These are phyloP conservation scores for Trichoderma breve DNA, from an alignment of 2,329 filamentous ascomycete genomes.

Conservation along the genomic window DNA sequence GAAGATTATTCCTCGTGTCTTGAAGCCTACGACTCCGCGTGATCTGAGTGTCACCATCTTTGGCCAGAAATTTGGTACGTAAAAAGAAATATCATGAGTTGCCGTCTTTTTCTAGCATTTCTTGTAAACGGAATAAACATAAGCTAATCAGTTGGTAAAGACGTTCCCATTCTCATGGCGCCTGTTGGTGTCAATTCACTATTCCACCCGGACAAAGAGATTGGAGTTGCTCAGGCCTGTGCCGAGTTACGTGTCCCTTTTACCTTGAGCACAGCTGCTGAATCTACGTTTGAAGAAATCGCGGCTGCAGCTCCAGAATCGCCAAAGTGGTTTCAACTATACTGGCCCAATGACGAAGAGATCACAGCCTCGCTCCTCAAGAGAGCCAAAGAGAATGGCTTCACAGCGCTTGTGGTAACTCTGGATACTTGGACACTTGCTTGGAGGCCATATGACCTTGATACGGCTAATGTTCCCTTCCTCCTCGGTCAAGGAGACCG, in stretches of 20 bases:
- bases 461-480: slow-evolving; percentile 61
- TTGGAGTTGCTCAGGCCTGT: slow-evolving; percentile 62
- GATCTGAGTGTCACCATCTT: slow-evolving; percentile 54
- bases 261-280: slow-evolving; percentile 64
- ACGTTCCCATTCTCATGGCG: slow-evolving; percentile 53
- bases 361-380: slow-evolving; percentile 62
- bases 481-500: slow-evolving; percentile 56
- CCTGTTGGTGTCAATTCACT: slow-evolving; percentile 69
- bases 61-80: slow-evolving; percentile 44
- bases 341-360: slow-evolving; percentile 67
- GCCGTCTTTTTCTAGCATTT: not conserved
- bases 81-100: not conserved
- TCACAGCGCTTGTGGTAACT: slow-evolving; percentile 66
- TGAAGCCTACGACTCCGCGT: slow-evolving; percentile 43
- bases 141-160: slow-evolving; percentile 28
- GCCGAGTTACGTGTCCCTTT: slow-evolving; percentile 61
- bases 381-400: slow-evolving; percentile 62
- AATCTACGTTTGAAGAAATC: slow-evolving; percentile 64
- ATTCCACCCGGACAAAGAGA: slow-evolving; percentile 64
- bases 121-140: not conserved
- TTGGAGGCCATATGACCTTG: slow-evolving; percentile 68
- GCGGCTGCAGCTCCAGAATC: slow-evolving; percentile 56
- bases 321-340: slow-evolving; percentile 70
- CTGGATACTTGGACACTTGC: slow-evolving; percentile 68
- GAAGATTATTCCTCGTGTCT: slow-evolving; percentile 52